Evolutionary conservation across 306 rosid species (phyloP), one percentile per base, ranked within the genome.

Genomic region (Acacia melanoxylon): DNA sequence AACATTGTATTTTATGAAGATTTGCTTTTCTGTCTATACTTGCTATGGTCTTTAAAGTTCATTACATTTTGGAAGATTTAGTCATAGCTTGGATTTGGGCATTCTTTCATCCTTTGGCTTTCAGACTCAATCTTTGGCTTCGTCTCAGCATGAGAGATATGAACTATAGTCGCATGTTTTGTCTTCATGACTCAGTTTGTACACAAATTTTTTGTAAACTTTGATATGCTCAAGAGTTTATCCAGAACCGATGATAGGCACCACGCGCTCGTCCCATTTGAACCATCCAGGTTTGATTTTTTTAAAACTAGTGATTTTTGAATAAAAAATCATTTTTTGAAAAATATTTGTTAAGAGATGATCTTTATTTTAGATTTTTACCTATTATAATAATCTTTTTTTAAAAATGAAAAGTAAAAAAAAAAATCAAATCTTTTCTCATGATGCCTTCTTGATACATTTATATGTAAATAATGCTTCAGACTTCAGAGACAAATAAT

Each of bases 401-500:
- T n/a, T n/a, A n/a, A n/a, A n/a, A n/a, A n/a, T n/a, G n/a, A n/a
- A n/a, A n/a, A n/a, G n/a, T n/a, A n/a, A n/a, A n/a, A n/a, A n/a
- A n/a, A n/a, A n/a, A n/a, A n/a, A n/a, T n/a, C n/a, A n/a, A 91
- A 97, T 97, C 93, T 54, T 41, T 48, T 69, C 62, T 77, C 48
- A 81, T 72, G 10, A 68, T 74, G 85, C 81, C 37, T 16, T 46
- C 79, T 80, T 69, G 54, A 72, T 72, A 58, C 54, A 13, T 74
- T 11, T 6, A 19, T 41, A 22, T n/a, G 45, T 61, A n/a, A n/a
- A n/a, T n/a, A 13, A 27, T 59, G 63, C 24, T 45, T 37, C 15
- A 25, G 42, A 33, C 24, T 45, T 37, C 15, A 25, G 29, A 33
- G 42, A 62, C 58, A 62, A 24, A 66, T 44, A 45, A 61, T 19